phyloP scores from a whole-genome alignment of 768 basidiomycete genomes.

The Russula lepida region DNA sequence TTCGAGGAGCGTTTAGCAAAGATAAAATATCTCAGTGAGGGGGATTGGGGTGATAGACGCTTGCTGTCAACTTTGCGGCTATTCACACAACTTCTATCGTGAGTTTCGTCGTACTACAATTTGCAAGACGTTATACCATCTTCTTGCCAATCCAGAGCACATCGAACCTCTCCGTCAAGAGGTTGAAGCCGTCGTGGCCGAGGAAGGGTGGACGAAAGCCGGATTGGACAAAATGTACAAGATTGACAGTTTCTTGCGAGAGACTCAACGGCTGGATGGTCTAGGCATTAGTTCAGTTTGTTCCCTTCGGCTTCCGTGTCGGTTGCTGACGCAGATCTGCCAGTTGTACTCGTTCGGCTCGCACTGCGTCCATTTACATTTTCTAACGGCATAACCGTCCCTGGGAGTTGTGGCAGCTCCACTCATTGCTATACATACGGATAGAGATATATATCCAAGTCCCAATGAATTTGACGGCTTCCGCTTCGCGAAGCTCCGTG shows the following conservation, averaged over 20 bases:
- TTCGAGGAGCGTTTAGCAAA: slow-evolving; percentile 21
- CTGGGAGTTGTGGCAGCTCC: slow-evolving; percentile 29
- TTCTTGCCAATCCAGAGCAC: slow-evolving; percentile 26
- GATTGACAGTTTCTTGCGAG: slow-evolving; percentile 32
- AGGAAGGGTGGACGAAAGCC: slow-evolving; percentile 29
- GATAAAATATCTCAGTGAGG: slow-evolving; percentile 15
- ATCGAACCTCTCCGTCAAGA: slow-evolving; percentile 28
- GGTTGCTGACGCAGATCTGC: background rate
- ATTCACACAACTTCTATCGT: slow-evolving; percentile 30
- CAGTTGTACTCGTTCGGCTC: slow-evolving; percentile 26
- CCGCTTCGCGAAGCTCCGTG: slow-evolving; percentile 28
- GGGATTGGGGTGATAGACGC: slow-evolving; percentile 23
- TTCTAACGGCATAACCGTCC: slow-evolving; percentile 37
- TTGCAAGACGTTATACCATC: slow-evolving; percentile 21
- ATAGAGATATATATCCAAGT: slow-evolving; percentile 28
- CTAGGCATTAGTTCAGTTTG: slow-evolving; percentile 18
- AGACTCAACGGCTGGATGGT: slow-evolving; percentile 26
- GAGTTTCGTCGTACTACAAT: background rate
- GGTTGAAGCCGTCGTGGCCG: slow-evolving; percentile 23
- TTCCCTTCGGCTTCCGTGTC: background rate
- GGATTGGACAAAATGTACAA: slow-evolving; percentile 27
- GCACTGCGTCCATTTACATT: slow-evolving; percentile 35
- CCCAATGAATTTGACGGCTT: slow-evolving; percentile 36
- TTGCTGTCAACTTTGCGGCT: slow-evolving; percentile 31
- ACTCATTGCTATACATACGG: slow-evolving; percentile 27